Conservation (phyloP, 306 rosid genomes). For the Benincasa hispida region DNA sequence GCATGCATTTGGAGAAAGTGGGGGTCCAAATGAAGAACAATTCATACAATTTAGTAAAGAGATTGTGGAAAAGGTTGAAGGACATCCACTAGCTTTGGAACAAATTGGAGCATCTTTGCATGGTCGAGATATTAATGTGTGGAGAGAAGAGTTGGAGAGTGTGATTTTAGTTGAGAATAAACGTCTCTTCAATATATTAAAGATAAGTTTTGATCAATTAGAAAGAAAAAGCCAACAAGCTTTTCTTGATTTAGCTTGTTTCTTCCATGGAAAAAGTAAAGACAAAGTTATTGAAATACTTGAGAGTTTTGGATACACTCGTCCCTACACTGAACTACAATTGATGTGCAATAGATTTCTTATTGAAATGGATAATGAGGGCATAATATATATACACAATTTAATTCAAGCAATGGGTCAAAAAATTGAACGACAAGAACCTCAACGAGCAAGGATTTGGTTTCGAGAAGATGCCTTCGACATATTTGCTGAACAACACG, state of each 20-base stretch:
- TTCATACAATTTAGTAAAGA: neutral
- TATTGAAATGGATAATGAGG: neutral
- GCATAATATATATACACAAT: conserved; percentile 1
- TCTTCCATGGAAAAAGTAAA: neutral
- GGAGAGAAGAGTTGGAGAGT: neutral
- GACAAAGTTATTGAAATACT: neutral
- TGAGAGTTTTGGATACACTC: neutral
- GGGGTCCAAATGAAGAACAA: neutral
- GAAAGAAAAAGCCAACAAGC: neutral
- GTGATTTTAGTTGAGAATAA: neutral
- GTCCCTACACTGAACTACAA: neutral
- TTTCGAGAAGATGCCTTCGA: neutral
- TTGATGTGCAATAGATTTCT: neutral
- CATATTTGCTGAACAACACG: neutral
- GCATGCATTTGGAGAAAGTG: neutral
- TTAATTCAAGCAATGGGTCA: neutral
- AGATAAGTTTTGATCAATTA: neutral
- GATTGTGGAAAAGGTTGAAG: neutral
- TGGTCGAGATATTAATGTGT: neutral
- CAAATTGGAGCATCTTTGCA: neutral
- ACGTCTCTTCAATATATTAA: neutral
- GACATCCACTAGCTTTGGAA: neutral
- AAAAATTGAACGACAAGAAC: neutral
- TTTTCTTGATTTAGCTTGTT: conserved; percentile 5
- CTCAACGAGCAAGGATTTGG: conserved; percentile 1